A percentile compares a stretch with the other conserved stretches of the same genome.
phyloP scores from a whole-genome alignment of 345 rosid genomes.

The Kandelia obovata region DNA sequence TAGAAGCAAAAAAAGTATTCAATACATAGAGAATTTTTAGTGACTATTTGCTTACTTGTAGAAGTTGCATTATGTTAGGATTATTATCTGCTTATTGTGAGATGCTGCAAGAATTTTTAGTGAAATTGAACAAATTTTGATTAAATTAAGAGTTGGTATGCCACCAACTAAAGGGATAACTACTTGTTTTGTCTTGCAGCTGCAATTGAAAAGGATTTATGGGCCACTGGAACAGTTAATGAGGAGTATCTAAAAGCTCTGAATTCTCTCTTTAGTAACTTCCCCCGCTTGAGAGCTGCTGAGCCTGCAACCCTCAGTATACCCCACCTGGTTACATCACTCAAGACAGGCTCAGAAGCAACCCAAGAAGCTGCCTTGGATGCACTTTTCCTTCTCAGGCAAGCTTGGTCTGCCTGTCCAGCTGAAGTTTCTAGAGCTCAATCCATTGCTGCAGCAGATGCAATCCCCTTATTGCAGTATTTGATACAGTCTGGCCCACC shows the following conservation, averaged over 20 bases:
- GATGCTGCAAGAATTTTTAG: too few relatives aligned
- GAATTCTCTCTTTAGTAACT: slow-evolving; percentile 84
- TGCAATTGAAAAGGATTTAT: slow-evolving; percentile 95
- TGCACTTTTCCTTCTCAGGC: slow-evolving; percentile 89
- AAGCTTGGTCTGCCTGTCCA: slow-evolving; percentile 99
- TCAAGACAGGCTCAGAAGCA: slow-evolving; percentile 94
- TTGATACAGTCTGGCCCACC: slow-evolving; percentile 99
- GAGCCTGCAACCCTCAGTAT: slow-evolving; percentile 98
- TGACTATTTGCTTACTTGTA: too few relatives aligned
- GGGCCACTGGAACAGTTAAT: slow-evolving; percentile 95
- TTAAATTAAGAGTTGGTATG: too few relatives aligned
- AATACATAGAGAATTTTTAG: too few relatives aligned
- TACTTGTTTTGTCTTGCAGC: slow-evolving; percentile 49
- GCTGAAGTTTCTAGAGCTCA: slow-evolving; percentile 96
- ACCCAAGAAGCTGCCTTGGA: slow-evolving; percentile 99
- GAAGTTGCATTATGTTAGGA: too few relatives aligned
- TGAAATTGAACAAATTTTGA: too few relatives aligned
- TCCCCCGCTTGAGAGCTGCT: slow-evolving; percentile 95
- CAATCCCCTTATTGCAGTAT: slow-evolving; percentile 91
- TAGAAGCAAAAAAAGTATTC: too few relatives aligned
- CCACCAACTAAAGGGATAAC: background rate
- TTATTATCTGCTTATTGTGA: too few relatives aligned
- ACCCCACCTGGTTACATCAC: slow-evolving; percentile 91
- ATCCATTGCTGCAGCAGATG: slow-evolving; percentile 96
- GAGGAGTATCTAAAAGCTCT: slow-evolving; percentile 95